Conservation (phyloP, 129 eudicot species). For the Arctium lappa region DNA sequence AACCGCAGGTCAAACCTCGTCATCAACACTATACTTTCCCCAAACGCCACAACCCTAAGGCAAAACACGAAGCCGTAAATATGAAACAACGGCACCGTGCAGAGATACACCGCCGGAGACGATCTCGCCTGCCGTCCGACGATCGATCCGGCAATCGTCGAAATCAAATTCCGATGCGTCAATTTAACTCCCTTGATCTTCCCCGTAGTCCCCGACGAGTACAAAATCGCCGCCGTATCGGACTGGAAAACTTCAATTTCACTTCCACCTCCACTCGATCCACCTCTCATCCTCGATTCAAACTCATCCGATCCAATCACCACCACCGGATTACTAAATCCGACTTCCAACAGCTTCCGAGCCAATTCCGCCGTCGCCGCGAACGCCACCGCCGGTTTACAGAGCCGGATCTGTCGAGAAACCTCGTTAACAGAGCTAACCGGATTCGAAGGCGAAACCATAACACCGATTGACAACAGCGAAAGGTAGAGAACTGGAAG, state of each 20-base stretch:
- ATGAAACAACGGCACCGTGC: slow-evolving; percentile 62
- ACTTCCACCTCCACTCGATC: background rate
- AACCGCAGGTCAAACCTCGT: slow-evolving; percentile 26
- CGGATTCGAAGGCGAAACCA: slow-evolving; percentile 57
- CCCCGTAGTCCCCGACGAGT: slow-evolving; percentile 77
- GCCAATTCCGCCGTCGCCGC: slow-evolving; percentile 33
- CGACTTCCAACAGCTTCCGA: slow-evolving; percentile 15
- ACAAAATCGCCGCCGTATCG: slow-evolving; percentile 58
- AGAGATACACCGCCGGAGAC: slow-evolving; percentile 39
- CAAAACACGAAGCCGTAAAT: slow-evolving; percentile 40
- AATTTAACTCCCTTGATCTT: slow-evolving; percentile 55
- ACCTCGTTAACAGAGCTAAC: slow-evolving; percentile 37
- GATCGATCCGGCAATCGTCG: slow-evolving; percentile 34
- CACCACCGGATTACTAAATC: slow-evolving; percentile 19
- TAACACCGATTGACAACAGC: slow-evolving; percentile 44
- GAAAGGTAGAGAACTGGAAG: slow-evolving; percentile 48
- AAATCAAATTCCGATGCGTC: slow-evolving; percentile 53
- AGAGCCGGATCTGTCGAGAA: slow-evolving; percentile 31
- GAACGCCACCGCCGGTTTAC: slow-evolving; percentile 50
- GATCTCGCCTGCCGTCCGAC: slow-evolving; percentile 25
- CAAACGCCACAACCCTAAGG: slow-evolving; percentile 36
- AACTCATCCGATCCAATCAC: slow-evolving; percentile 47
- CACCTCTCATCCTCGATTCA: slow-evolving; percentile 19
- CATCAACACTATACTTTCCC: slow-evolving; percentile 42
- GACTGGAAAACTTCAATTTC: slow-evolving; percentile 26